Evolutionary conservation across 495 filamentous ascomycete species (phyloP), one percentile per base, ranked within the genome.

Genomic region (Lichenothelia convexa): DNA sequence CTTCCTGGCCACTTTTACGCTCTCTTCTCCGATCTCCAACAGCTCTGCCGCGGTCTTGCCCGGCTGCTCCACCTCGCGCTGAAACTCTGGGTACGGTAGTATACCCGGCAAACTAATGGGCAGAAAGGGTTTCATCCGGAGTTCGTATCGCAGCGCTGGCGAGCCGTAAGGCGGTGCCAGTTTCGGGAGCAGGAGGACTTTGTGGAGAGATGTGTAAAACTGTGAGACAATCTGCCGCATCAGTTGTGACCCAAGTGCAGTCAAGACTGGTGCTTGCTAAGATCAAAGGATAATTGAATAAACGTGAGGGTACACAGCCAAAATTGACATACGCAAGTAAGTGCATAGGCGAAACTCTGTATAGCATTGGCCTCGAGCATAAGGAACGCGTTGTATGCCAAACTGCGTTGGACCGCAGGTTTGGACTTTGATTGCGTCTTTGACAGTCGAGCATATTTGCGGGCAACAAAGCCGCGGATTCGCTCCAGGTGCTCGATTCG

Each of bases 41-140:
- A 30, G 22, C 3, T 19, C 24, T 3, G 54, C 45, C 2, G 31
- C 31, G 13, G 9, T 33, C 9, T 33, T 33, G 11, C 17, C 9
- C 19, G 9, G 31, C 11, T 33, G 8, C 16, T 33, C 31, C 16
- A 8, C 31, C 11, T n/a, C 9, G n/a, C n/a, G 31, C 9, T 12
- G 31, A 18, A 12, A 1, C n/a, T 33, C 24, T 29, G 15, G 9
- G 38, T 65, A 83, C 0, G 72, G 59, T 0, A 78, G 70, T n/a
- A 85, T 57, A 41, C 75, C 70, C 0, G 84, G 82, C 6, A 83
- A 55, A 16, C 65, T 62, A 27, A 94, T 70, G 4, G 58, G 48
- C 5, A 75, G 58, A 41, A 92, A 94, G 0, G 84, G 83, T 47
- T 82, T 87, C 84, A 93, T 89, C 23, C 89, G 78, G 2, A 92